Evolutionary conservation across 1,284 basidiomycete genomes (phyloP).

Genomic region (Puccinia hordei): DNA sequence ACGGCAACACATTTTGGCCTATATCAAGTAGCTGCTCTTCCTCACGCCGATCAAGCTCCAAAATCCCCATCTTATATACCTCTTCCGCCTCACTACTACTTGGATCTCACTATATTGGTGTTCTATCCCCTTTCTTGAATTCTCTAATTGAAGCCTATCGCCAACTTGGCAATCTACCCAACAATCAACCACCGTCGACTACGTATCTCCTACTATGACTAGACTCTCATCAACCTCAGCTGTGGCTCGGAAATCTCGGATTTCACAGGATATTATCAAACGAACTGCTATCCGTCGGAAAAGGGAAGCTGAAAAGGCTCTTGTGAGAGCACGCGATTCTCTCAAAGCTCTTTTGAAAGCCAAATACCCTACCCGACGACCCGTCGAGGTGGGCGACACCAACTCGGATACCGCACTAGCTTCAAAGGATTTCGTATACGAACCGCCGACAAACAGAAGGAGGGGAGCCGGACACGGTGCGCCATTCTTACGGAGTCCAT

Average conservation of each 20-base stretch:
- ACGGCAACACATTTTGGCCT: not conserved
- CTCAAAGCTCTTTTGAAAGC: not conserved
- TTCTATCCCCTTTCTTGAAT: conserved; percentile 1
- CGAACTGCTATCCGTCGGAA: conserved; percentile 11
- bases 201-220: not conserved
- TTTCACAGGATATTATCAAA: not conserved
- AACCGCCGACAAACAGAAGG: not conserved
- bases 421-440: conserved; percentile 11
- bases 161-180: not conserved
- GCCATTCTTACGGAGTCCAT: conserved; percentile 17
- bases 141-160: too few species aligned
- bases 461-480: not conserved
- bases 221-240: not conserved
- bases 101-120: not conserved
- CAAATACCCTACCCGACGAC: conserved; percentile 21
- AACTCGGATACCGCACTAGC: conserved; percentile 14
- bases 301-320: conserved; percentile 20
- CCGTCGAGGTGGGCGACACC: conserved; percentile 18
- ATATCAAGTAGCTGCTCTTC: not conserved
- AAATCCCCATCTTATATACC: not conserved
- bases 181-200: not conserved
- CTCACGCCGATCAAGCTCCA: not conserved
- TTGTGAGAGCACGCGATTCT: conserved; percentile 18
- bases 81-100: not conserved
- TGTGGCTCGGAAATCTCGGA: not conserved